Percentiles rank a stretch among this genome's conserved stretches.
phyloP scores from a whole-genome alignment of 805 yeast genomes.

The Cyberlindnera mississippiensis region DNA sequence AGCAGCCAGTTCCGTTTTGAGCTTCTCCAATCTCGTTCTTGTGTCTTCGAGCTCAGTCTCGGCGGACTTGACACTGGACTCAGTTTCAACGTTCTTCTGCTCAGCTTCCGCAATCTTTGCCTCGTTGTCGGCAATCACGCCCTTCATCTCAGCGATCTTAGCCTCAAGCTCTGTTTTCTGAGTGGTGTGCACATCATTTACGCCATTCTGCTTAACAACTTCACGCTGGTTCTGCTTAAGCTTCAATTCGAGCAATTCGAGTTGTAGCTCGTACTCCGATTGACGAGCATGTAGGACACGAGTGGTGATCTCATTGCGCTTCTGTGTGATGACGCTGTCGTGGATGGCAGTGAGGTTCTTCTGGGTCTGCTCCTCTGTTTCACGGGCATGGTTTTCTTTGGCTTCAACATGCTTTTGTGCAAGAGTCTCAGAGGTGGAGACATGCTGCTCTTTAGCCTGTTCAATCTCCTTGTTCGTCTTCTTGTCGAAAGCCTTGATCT shows the following conservation, averaged over 20 bases:
- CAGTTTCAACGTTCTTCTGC: constrained; percentile 10
- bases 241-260: constrained; percentile 24
- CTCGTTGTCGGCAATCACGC: constrained; percentile 20
- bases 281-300: constrained; percentile 27
- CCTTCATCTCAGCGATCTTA: constrained; percentile 18
- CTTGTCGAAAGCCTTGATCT: constrained; percentile 21
- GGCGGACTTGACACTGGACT: constrained; percentile 11
- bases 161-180: constrained; percentile 19
- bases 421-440: constrained; percentile 13
- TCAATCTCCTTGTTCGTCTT: constrained; percentile 24
- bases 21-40: constrained; percentile 13
- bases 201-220: constrained; percentile 19
- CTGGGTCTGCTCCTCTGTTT: constrained; percentile 18
- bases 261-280: constrained; percentile 24
- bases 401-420: constrained; percentile 19
- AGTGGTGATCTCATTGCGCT: constrained; percentile 22
- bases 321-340: constrained; percentile 21
- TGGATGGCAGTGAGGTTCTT: constrained; percentile 17
- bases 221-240: constrained; percentile 26
- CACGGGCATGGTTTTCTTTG: constrained; percentile 17
- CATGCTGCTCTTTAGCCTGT: constrained; percentile 15
- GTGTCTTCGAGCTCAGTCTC: constrained; percentile 19
- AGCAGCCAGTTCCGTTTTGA: constrained; percentile 22
- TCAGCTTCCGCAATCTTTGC: constrained; percentile 18
- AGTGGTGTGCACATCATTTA: constrained; percentile 14